A percentile compares a stretch with the other conserved stretches of the same genome.
phyloP scores from a whole-genome alignment of 148 eudicot species.

The Linanthus parryae region DNA sequence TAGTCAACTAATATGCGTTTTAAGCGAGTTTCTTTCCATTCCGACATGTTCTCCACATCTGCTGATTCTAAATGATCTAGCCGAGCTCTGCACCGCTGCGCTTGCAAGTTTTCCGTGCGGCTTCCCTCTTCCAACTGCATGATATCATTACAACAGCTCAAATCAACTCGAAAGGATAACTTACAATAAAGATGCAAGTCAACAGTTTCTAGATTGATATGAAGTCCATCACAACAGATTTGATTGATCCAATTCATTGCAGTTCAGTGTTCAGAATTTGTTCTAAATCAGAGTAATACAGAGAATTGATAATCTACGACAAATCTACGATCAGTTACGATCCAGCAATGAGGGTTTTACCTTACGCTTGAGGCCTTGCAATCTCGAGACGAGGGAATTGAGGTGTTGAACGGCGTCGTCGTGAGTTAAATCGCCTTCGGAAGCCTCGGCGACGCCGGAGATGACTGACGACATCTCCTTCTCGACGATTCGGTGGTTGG shows the following conservation, averaged over 20 bases:
- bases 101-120: constrained; percentile 72
- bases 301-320: too few species aligned
- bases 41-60: constrained; percentile 54
- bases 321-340: background rate
- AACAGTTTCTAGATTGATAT: background rate
- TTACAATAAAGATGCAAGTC: background rate
- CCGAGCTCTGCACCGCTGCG: constrained; percentile 70
- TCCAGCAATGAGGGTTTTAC: too few species aligned
- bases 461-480: constrained; percentile 75
- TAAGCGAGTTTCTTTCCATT: constrained; percentile 68
- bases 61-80: constrained; percentile 85
- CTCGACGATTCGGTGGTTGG: constrained; percentile 74
- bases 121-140: constrained; percentile 85
- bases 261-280: background rate
- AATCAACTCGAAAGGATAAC: background rate
- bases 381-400: constrained; percentile 70
- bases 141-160: background rate
- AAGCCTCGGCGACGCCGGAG: constrained; percentile 44
- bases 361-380: constrained; percentile 93
- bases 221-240: background rate
- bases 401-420: constrained; percentile 71
- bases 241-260: background rate
- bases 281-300: too few species aligned
- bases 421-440: constrained; percentile 32
- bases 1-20: constrained; percentile 92